Conservation (phyloP, 371 early-diverging fungal species). For the Mortierella polycephala region DNA sequence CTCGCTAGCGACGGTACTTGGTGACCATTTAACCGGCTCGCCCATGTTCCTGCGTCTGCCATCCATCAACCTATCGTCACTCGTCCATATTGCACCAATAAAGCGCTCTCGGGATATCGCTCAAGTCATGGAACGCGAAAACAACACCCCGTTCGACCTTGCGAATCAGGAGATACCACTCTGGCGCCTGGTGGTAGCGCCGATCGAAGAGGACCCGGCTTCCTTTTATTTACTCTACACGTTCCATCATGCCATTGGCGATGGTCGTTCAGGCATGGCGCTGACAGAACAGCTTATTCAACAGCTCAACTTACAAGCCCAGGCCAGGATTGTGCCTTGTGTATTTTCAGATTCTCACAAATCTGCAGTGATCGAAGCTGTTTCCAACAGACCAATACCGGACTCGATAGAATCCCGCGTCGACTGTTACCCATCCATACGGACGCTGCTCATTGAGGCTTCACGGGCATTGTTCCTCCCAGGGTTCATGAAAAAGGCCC, state of each 20-base stretch:
- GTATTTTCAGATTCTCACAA: neutral
- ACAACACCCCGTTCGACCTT: constrained; percentile 41
- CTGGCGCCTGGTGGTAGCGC: constrained; percentile 35
- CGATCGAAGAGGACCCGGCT: constrained; percentile 1
- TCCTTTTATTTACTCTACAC: constrained; percentile 21
- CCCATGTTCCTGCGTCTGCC: constrained; percentile 30
- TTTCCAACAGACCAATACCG: constrained; percentile 12
- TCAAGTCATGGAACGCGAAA: constrained; percentile 29
- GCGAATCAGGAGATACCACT: constrained; percentile 22
- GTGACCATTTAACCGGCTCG: constrained; percentile 27
- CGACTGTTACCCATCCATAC: constrained; percentile 36
- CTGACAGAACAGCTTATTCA: constrained; percentile 33
- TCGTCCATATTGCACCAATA: constrained; percentile 17
- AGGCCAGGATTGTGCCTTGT: neutral
- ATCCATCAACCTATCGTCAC: constrained; percentile 8
- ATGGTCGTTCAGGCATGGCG: constrained; percentile 32
- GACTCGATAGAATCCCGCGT: constrained; percentile 31
- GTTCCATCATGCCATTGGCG: constrained; percentile 38
- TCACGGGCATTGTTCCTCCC: constrained; percentile 26
- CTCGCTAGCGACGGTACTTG: constrained; percentile 17
- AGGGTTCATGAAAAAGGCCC: constrained; percentile 25
- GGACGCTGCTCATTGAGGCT: constrained; percentile 23
- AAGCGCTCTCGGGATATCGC: neutral
- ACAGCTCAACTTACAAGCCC: constrained; percentile 15
- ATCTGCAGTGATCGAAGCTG: constrained; percentile 3